Evolutionary conservation across 2,329 filamentous ascomycete species (phyloP), one percentile per base, ranked within the genome.

Genomic region (Xylariaceae sp.): DNA sequence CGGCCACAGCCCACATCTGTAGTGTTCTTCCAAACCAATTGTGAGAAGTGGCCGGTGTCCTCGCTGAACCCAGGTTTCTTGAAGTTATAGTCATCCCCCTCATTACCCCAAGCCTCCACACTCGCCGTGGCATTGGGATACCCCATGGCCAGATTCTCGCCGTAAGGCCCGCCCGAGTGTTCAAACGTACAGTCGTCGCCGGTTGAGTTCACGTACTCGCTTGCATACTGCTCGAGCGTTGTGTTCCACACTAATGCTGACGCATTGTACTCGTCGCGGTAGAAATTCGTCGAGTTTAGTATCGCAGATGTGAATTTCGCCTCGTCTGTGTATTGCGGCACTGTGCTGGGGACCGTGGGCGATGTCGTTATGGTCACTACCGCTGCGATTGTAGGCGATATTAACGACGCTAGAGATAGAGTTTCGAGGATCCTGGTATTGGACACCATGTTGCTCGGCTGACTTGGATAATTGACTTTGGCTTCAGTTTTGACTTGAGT

Each of bases 71-170:
- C 77, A 0, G 78, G 78, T 1, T 76, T 64, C 2, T 63, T 57
- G 66, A 81, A 91, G 59, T 86, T 69, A 64, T 89, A 91, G 6
- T 73, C 53, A 0, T 66, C 61, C 11, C 80, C 67, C 69, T 89
- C 84, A 57, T 77, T 64, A 16, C 82, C 88, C 87, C 88, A 91
- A 1, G 77, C 80, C 42, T 81, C 78, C n/a, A 91, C 74, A 45
- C 80, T 76, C 3, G 75, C 72, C 0, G 78, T 78, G 1, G 78
- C 79, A 62, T 86, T 83, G 0, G 73, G 56, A 65, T 83, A 90
- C 4, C 87, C 87, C 5, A 83, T 75, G 7, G 87, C 87, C 3
- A 92, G 77, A 69, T 91, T 92, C 71, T 92, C 88, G 62, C 88
- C 88, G 56, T 84, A 84, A 0, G 84, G 81, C 0, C 84, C 84